A percentile compares a stretch with the other conserved stretches of the same genome.
These are phyloP conservation scores for Eutypa lata DNA, from an alignment of 2,329 filamentous ascomycete species.

Conservation along the genomic window DNA sequence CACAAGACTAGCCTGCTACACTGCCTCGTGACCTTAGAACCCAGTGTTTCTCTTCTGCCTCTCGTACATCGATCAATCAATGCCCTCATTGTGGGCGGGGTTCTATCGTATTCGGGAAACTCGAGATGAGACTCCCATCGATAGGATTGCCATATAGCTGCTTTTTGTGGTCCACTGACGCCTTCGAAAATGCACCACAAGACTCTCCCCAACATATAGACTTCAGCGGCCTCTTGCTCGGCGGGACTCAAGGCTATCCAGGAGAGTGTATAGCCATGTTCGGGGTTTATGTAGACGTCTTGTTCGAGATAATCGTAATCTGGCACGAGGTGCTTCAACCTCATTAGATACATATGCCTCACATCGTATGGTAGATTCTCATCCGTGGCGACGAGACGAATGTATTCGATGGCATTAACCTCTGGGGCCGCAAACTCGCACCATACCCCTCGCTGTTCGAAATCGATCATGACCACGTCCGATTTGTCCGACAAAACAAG, in stretches of 20 bases:
- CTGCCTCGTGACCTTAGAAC: slow-evolving; percentile 41
- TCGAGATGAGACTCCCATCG: slow-evolving; percentile 52
- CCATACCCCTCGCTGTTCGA: slow-evolving; percentile 62
- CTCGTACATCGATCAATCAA: slow-evolving; percentile 52
- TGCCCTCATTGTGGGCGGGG: slow-evolving; percentile 41
- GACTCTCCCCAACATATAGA: slow-evolving; percentile 60
- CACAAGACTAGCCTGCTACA: slow-evolving; percentile 45
- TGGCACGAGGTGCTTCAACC: slow-evolving; percentile 43
- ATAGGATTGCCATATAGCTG: slow-evolving; percentile 59
- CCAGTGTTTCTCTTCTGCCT: slow-evolving; percentile 44
- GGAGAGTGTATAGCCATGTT: slow-evolving; percentile 51
- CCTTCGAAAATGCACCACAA: slow-evolving; percentile 64
- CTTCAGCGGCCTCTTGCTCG: slow-evolving; percentile 57
- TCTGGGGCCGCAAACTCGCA: slow-evolving; percentile 60
- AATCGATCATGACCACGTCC: slow-evolving; percentile 56
- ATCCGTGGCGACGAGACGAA: slow-evolving; percentile 51
- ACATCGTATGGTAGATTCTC: slow-evolving; percentile 40
- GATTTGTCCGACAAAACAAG: slow-evolving; percentile 47
- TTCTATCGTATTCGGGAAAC: slow-evolving; percentile 50
- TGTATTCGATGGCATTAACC: slow-evolving; percentile 56
- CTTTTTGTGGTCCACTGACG: slow-evolving; percentile 53
- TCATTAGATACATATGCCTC: slow-evolving; percentile 36
- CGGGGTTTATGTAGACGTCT: slow-evolving; percentile 46
- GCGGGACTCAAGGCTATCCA: slow-evolving; percentile 50
- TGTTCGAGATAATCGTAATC: slow-evolving; percentile 40